phyloP scores from a whole-genome alignment of 1,284 basidiomycete genomes.

The Lentinus polychrous region DNA sequence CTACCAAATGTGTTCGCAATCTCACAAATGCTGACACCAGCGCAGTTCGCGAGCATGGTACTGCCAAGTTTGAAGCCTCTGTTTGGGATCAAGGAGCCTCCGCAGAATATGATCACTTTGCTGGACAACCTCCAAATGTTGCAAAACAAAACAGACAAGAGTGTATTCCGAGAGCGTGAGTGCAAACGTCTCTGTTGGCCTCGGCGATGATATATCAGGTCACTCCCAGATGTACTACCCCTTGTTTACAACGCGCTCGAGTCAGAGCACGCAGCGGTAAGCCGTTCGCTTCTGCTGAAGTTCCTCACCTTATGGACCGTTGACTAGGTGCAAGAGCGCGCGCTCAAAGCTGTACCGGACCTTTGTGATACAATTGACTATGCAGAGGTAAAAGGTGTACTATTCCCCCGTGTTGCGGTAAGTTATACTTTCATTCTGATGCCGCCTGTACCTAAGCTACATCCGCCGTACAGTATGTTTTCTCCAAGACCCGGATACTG shows the following conservation, averaged over 20 bases:
- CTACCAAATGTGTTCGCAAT: slow-evolving; percentile 98
- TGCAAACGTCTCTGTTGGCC: slow-evolving; percentile 3
- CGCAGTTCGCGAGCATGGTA: slow-evolving; percentile 79
- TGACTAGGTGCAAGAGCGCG: slow-evolving; percentile 83
- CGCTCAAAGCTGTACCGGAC: slow-evolving; percentile 78
- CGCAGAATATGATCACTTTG: slow-evolving; percentile 92
- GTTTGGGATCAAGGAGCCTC: slow-evolving; percentile 90
- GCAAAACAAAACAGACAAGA: slow-evolving; percentile 85
- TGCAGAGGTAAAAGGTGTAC: slow-evolving; percentile 78
- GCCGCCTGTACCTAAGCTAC: not conserved
- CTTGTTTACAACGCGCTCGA: slow-evolving; percentile 94
- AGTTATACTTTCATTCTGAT: slow-evolving; percentile 22
- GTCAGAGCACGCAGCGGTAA: slow-evolving; percentile 79
- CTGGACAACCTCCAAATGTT: slow-evolving; percentile 87
- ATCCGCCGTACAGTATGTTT: slow-evolving; percentile 58
- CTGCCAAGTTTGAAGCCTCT: slow-evolving; percentile 87
- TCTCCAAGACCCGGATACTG: slow-evolving; percentile 82
- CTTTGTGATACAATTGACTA: slow-evolving; percentile 94
- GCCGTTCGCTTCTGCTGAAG: not conserved
- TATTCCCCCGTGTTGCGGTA: slow-evolving; percentile 86
- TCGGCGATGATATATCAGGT: not conserved
- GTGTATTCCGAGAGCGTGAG: slow-evolving; percentile 84
- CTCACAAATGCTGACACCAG: slow-evolving; percentile 67
- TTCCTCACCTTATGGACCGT: not conserved
- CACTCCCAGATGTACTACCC: slow-evolving; percentile 75